phyloP scores from a whole-genome alignment of 1,284 basidiomycete genomes.

The Coniophora puteana region DNA sequence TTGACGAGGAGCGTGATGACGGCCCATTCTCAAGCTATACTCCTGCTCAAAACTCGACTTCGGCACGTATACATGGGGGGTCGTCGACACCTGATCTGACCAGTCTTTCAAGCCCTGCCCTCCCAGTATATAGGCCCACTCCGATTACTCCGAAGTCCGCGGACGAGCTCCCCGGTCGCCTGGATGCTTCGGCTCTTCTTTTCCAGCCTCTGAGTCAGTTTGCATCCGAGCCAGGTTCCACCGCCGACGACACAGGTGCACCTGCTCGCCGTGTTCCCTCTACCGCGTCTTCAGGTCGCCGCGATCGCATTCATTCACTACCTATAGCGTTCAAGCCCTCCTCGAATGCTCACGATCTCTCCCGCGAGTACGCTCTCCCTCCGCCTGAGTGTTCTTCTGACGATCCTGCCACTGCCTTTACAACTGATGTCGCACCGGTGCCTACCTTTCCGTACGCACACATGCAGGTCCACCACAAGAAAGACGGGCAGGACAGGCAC shows the following conservation, averaged over 20 bases:
- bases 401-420: no score
- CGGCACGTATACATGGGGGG: slow-evolving; percentile 22
- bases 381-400: slow-evolving; percentile 25
- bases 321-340: no score
- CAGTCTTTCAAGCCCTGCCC: no score
- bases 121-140: slow-evolving; percentile 19
- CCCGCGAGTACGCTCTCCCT: slow-evolving; percentile 24
- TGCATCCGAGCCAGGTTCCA: no score
- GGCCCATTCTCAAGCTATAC: slow-evolving; percentile 26
- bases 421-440: no score
- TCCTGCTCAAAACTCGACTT: no score
- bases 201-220: slow-evolving; percentile 28
- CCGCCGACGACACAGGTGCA: slow-evolving; percentile 8
- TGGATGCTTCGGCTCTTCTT: slow-evolving; percentile 24
- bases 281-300: slow-evolving; percentile 9
- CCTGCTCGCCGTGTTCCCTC: no score
- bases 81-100: slow-evolving; percentile 9
- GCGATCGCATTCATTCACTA: background rate
- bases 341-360: slow-evolving; percentile 22
- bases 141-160: no score
- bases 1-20: slow-evolving; percentile 16
- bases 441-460: slow-evolving; percentile 25
- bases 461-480: slow-evolving; percentile 7
- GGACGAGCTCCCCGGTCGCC: no score
- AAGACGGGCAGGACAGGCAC: no score